Percentiles rank a stretch among this genome's conserved stretches.
These are phyloP conservation scores for Zostera marina DNA, from an alignment of 116 monocot species.

Conservation along the genomic window DNA sequence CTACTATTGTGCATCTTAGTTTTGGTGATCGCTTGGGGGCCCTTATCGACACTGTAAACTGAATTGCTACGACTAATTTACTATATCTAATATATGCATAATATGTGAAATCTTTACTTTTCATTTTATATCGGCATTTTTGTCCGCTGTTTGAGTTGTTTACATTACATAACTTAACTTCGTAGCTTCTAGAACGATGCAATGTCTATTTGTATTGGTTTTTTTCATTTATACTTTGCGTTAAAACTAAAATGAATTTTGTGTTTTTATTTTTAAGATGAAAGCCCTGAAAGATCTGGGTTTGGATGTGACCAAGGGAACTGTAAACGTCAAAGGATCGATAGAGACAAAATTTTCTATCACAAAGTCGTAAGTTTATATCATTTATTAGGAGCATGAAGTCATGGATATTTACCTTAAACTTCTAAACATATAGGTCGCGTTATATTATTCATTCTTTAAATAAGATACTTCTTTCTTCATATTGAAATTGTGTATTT, in stretches of 20 bases:
- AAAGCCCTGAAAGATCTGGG: slow-evolving; percentile 85
- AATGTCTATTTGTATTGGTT: too few relatives aligned
- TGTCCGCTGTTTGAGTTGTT: too few relatives aligned
- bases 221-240: neutral
- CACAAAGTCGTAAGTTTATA: slow-evolving; percentile 34
- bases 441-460: neutral
- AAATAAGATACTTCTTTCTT: neutral
- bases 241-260: neutral
- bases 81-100: slow-evolving; percentile 1
- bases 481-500: neutral
- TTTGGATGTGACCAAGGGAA: slow-evolving; percentile 84
- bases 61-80: slow-evolving; percentile 1
- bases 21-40: slow-evolving; percentile 95
- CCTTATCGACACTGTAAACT: slow-evolving; percentile 65
- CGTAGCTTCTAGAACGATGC: too few relatives aligned
- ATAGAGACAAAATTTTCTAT: slow-evolving; percentile 61
- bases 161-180: too few relatives aligned
- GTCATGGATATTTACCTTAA: neutral
- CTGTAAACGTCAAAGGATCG: slow-evolving; percentile 38
- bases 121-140: too few relatives aligned
- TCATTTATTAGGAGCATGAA: neutral
- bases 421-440: neutral
- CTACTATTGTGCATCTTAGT: slow-evolving; percentile 78
- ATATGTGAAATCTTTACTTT: neutral
- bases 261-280: slow-evolving; percentile 43